Conservation (phyloP, 768 basidiomycete species). For the Cytidiella melzeri region DNA sequence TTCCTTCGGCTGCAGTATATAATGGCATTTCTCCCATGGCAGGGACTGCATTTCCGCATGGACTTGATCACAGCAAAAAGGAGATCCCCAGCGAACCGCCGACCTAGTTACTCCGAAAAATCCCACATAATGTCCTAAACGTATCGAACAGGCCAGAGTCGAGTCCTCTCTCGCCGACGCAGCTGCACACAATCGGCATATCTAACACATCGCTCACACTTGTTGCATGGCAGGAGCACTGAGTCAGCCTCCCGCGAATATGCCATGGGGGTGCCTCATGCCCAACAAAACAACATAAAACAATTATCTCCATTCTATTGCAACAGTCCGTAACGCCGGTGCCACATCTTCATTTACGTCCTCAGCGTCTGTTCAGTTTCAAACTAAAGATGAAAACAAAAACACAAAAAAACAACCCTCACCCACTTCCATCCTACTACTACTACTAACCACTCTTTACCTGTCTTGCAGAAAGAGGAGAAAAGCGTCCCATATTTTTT, state of each 20-base stretch:
- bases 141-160: constrained; percentile 6
- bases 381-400: too few species aligned
- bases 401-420: too few species aligned
- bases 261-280: too few species aligned
- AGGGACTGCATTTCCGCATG: constrained; percentile 8
- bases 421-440: too few species aligned
- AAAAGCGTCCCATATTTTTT: constrained; percentile 2
- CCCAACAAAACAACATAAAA: too few species aligned
- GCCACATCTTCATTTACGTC: constrained; percentile 18
- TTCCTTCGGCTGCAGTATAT: constrained; percentile 7
- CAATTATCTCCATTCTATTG: constrained; percentile 11
- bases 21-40: constrained; percentile 11
- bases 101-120: constrained; percentile 15
- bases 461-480: too few species aligned
- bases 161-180: too few species aligned
- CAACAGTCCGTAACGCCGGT: constrained; percentile 6
- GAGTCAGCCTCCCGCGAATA: constrained; percentile 17
- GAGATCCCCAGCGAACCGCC: constrained; percentile 13
- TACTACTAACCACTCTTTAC: too few species aligned
- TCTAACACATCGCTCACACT: not conserved
- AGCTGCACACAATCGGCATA: too few species aligned
- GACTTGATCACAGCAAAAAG: constrained; percentile 7
- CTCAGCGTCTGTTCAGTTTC: too few species aligned
- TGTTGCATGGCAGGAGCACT: not conserved
- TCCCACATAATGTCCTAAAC: constrained; percentile 21